A percentile compares a stretch with the other conserved stretches of the same genome.
Evolutionary conservation across 1,284 basidiomycete genomes (phyloP).

Genomic region (Trichosporon ovoides): DNA sequence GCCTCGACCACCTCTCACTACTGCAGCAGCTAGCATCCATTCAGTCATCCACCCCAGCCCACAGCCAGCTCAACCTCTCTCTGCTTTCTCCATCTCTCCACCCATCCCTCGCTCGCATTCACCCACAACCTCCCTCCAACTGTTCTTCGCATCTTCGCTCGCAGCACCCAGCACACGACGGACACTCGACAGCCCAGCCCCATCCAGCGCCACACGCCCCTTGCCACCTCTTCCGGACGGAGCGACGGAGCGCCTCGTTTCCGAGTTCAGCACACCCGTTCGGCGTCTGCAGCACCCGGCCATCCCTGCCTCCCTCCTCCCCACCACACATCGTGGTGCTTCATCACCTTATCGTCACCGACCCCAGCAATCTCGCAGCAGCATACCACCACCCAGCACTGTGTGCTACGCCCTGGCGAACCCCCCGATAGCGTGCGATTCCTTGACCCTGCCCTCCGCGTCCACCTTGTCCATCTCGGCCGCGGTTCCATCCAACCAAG

Average conservation of each 20-base stretch:
- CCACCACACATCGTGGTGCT: neutral
- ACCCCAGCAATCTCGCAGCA: neutral
- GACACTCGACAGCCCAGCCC: neutral
- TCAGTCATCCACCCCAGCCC: neutral
- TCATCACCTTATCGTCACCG: neutral
- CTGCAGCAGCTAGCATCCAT: neutral
- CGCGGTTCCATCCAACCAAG: neutral
- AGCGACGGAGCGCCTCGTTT: slow-evolving; percentile 3
- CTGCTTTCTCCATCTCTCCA: neutral
- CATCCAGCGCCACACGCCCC: neutral
- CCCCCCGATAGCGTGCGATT: no score
- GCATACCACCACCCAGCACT: neutral
- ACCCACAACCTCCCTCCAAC: neutral
- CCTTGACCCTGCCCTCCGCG: neutral
- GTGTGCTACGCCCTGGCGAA: no score
- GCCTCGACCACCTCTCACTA: no score
- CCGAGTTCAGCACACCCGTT: neutral
- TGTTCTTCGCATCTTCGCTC: neutral
- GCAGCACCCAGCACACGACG: neutral
- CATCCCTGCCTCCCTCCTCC: neutral
- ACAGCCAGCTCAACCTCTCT: neutral
- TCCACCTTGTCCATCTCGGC: no score
- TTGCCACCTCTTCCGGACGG: neutral
- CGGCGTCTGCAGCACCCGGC: no score
- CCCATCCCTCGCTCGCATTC: neutral